phyloP scores from a whole-genome alignment of 192 early-diverging fungal genomes.

The Funneliformis geosporum region DNA sequence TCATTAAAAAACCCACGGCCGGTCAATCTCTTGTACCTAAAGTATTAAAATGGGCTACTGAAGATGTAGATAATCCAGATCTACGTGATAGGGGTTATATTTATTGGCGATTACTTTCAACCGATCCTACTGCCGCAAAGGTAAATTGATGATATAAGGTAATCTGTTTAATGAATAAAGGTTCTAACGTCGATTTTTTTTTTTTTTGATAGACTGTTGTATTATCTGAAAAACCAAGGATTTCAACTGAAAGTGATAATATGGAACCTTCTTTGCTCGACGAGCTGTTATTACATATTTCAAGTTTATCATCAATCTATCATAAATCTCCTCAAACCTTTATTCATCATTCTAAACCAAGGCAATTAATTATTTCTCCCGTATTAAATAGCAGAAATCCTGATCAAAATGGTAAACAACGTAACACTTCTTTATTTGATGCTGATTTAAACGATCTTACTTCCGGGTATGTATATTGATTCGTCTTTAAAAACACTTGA shows the following conservation, averaged over 20 bases:
- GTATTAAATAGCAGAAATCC: constrained; percentile 42
- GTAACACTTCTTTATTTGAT: neutral
- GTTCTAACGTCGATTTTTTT: neutral
- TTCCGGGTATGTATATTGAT: neutral
- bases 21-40: constrained; percentile 93
- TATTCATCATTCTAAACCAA: constrained; percentile 66
- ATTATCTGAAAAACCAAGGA: constrained; percentile 90
- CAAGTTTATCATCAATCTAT: constrained; percentile 87
- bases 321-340: constrained; percentile 89
- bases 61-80: constrained; percentile 96
- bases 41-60: constrained; percentile 92
- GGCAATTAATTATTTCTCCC: constrained; percentile 54
- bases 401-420: neutral
- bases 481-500: neutral
- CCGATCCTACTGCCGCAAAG: constrained; percentile 90
- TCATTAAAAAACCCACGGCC: constrained; percentile 87
- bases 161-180: neutral
- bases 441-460: neutral
- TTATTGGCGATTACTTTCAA: constrained; percentile 96
- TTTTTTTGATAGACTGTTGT: constrained; percentile 68
- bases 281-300: constrained; percentile 85
- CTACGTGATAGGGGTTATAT: constrained; percentile 97
- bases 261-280: constrained; percentile 83
- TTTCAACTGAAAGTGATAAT: constrained; percentile 92
- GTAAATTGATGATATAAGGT: constrained; percentile 26